Evolutionary conservation across 1,284 basidiomycete genomes (phyloP).

Genomic region (Thelephora terrestris): DNA sequence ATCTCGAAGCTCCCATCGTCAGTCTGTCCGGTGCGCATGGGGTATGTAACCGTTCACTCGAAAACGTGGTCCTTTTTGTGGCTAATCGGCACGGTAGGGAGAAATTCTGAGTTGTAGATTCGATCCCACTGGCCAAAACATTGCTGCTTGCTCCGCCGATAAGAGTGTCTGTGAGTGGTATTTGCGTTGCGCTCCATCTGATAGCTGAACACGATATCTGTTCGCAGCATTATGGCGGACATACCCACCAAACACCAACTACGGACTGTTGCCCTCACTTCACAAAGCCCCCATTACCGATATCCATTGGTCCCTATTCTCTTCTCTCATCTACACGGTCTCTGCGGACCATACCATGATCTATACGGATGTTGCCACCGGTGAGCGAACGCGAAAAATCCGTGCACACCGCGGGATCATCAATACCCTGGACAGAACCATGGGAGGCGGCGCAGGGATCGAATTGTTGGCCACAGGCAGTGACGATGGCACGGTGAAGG

Average conservation of each 20-base stretch:
- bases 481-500: constrained; percentile 81
- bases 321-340: constrained; percentile 65
- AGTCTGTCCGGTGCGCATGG: constrained; percentile 69
- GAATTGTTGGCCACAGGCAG: constrained; percentile 79
- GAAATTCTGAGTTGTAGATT: constrained; percentile 76
- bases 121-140: constrained; percentile 73
- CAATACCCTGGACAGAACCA: constrained; percentile 77
- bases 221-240: constrained; percentile 66
- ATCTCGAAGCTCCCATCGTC: constrained; percentile 71
- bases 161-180: constrained; percentile 61
- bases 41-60: constrained; percentile 27
- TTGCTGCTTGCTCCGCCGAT: constrained; percentile 76
- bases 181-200: neutral
- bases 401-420: constrained; percentile 83
- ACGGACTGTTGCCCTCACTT: constrained; percentile 61
- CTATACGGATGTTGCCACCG: constrained; percentile 68
- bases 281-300: constrained; percentile 75
- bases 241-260: constrained; percentile 74
- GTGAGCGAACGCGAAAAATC: constrained; percentile 64
- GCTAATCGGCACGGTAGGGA: constrained; percentile 31
- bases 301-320: constrained; percentile 71
- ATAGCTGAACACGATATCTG: constrained; percentile 1
- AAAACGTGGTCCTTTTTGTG: neutral
- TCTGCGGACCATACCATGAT: constrained; percentile 77
- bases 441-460: constrained; percentile 70